Evolutionary conservation across 106 monocot genomes (phyloP).

Genomic region (Phalaenopsis aphrodite): DNA sequence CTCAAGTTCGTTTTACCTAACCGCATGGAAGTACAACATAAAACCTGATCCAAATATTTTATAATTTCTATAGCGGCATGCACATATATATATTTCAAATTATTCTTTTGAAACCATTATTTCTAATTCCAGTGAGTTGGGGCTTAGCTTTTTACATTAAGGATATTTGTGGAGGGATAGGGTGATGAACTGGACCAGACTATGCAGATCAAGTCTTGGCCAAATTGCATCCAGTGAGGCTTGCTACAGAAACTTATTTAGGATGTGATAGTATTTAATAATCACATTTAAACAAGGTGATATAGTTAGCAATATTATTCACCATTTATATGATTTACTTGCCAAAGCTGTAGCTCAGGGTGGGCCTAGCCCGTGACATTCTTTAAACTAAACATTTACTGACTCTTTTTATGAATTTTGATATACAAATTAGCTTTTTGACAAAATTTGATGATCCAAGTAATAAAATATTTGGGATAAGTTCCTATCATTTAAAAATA

Average conservation of each 20-base stretch:
- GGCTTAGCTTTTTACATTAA: background rate
- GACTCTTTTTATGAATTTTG: too few species aligned
- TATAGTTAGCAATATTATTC: background rate
- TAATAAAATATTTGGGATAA: too few species aligned
- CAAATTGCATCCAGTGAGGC: background rate
- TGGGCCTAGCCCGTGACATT: too few species aligned
- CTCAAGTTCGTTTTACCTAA: background rate
- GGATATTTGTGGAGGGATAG: background rate
- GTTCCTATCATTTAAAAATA: too few species aligned
- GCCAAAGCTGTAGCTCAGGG: background rate
- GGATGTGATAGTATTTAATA: background rate
- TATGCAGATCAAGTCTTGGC: background rate
- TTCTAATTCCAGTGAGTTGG: background rate
- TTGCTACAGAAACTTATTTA: background rate
- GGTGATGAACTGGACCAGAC: background rate
- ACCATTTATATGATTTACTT: background rate
- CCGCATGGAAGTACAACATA: background rate
- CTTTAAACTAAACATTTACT: too few species aligned
- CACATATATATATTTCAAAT: background rate
- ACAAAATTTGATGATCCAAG: too few species aligned
- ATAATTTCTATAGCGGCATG: background rate
- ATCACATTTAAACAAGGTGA: background rate
- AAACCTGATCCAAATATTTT: background rate
- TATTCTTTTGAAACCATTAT: background rate
- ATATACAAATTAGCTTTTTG: too few species aligned